Evolutionary conservation across 495 filamentous ascomycete species (phyloP), one percentile per base, ranked within the genome.

Genomic region (Penicillium roqueforti): DNA sequence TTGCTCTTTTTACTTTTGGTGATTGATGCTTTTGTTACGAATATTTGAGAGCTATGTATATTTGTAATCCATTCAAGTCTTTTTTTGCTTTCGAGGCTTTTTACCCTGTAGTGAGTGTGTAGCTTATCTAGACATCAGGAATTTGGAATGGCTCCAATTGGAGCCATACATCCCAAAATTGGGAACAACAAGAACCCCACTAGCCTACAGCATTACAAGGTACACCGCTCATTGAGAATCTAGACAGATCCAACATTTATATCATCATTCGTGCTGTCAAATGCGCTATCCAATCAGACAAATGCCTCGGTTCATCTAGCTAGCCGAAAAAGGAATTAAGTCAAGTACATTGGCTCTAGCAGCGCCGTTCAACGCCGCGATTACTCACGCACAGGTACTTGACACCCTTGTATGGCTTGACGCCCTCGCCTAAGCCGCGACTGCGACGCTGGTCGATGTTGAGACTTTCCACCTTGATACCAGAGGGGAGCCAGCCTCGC

Each of bases 361-460:
- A 75, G 47, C 75, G 65, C 20, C 74, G 60, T 71, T 97, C 93
- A 37, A 99, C 79, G 3, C 95, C 95, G 39, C 82, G 83, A 57
- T 82, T 84, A 70, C 91, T 96, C 26, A 93, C 83, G 58, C 91
- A 95, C 52, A 97, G 67, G 70, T 99, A 99, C 72, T 97, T 99
- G 42, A 97, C 93, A 11, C 93, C 95, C 75, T 97, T 99, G 69
- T 95, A 99, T 37, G 95, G 93, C 69, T 89, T 92, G 39, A 97
- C 82, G 10, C 86, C 83, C 59, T 95, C 89, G 1, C 90, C 91
- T 10, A 99, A 56, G 3, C 93, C 93, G 26, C 86, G 80, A 70
- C 89, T 95, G 74, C 85, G 91, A 60, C 88, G 84, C n/a, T 80
- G 75, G 63, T 97, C 91, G 42, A 99, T 78, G 31, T 82, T 78